Base-by-base conservation (phyloP, 805 yeast genomes). In the Spathaspora girioi region DNA sequence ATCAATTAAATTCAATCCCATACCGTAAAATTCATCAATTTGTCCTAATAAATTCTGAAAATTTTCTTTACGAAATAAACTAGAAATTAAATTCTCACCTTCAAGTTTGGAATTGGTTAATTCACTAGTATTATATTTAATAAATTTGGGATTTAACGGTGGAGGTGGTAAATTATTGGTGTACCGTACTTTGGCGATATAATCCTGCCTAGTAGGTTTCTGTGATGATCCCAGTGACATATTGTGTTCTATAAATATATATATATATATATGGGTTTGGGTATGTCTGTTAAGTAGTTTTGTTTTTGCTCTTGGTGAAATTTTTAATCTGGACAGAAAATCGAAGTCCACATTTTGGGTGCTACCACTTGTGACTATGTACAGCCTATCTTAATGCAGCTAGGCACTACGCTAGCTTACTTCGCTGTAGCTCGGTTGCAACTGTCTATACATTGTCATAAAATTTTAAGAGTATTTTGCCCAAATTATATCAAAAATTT, bases 131-230 rank as follows among this genome's bases (percentile, higher is more conserved):
- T 70, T 65, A 57, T 84, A 80, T 47, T 83, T 80, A 49, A 94
- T 68, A 51, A 92, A 78, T 65, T 87, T 89, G 29, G 99, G 97
- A 45, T 96, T 90, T 54, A 94, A 78, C 20, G 93, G 87, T 9
- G 98, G 98, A 1, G 97, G 92, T 5, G 99, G 99, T 20, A 94
- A 76, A 61, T 83, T 87, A 66, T 94, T 94, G 53, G 82, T 82
- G 67, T 91, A 93, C 62, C 96, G 80, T 49, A 87, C 81, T 59
- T 87, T 86, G 45, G 96, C 96, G 50, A 87, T 83, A 62, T 84
- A 87, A 51, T 87, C 92, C 64, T 86, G 92, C 65, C 84, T 81
- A 55, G 78, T 77, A 46, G 76, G 71, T 58, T 69, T 66, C 51
- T 57, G 35, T 63, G 40, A 31, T 31, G 35, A 35, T 35, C 18